Base-by-base conservation (phyloP, 768 basidiomycete genomes). In the Tephrocybe sp. region DNA sequence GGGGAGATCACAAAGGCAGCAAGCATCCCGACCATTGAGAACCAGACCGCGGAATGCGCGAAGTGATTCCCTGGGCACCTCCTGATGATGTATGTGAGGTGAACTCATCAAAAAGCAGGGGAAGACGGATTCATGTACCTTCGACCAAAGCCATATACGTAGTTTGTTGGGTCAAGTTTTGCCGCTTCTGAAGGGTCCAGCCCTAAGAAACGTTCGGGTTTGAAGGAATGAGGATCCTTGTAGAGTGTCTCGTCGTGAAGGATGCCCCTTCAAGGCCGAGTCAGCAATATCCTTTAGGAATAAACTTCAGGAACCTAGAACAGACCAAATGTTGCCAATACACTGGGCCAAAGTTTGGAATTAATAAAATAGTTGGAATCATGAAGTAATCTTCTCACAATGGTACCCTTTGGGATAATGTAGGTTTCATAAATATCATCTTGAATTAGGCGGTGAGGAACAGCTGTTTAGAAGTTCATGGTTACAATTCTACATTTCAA, bases 51-150 rank as follows among this genome's bases (percentile, higher is more conserved):
- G 34, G 33, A 58, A 38, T 58, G 57, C 14, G 53, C 57, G 36
- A 58, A 58, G 30, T 58, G 45, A 9, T 58, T 55, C 33, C 57
- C 57, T 10, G 57, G 57, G 45, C 57, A 58, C 36, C 57, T 50
- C 21, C 57, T 58, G 20, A 21, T n/a, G 39, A 36, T 7, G 15
- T n/a, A 4, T 8, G 34, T 36, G 1, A 36, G 34, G 28, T n/a
- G 11, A 11, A 36, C 15, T 36, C 15, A 8, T 18, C 7, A 10
- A 17, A 9, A 25, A 23, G 20, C n/a, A 46, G 11, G n/a, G 3
- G 7, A 8, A 2, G 7, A 28, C 48, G 15, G 30, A n/a, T 9
- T 14, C 6, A 17, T 4, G 10, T 28, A 54, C 56, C 56, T 53
- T 25, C 56, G 42, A 12, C 56, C 56, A 30, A 58, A 58, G 8